Conservation (phyloP, 805 yeast genomes). For the Starmera amethionina region DNA sequence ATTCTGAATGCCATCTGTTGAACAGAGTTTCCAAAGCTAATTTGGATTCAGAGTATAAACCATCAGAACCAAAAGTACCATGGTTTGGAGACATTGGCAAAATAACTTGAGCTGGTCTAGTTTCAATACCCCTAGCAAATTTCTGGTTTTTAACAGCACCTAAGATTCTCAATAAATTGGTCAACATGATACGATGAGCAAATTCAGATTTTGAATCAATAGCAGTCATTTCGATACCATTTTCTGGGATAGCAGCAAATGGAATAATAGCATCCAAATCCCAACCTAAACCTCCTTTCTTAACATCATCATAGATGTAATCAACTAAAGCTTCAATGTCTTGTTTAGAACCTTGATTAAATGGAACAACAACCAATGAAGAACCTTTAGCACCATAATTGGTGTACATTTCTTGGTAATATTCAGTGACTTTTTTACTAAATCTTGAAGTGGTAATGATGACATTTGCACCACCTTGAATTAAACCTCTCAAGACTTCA, state of each 20-base stretch:
- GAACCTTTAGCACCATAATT: conserved; percentile 91
- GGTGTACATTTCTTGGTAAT: conserved; percentile 88
- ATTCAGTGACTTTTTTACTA: conserved; percentile 90
- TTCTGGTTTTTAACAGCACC: conserved; percentile 87
- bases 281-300: conserved; percentile 94
- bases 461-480: conserved; percentile 97
- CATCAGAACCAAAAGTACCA: conserved; percentile 98
- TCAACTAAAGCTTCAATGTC: conserved; percentile 82
- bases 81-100: conserved; percentile 98
- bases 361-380: conserved; percentile 91
- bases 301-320: conserved; percentile 74
- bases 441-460: conserved; percentile 93
- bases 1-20: conserved; percentile 98
- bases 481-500: conserved; percentile 86
- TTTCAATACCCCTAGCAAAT: conserved; percentile 63
- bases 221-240: conserved; percentile 89
- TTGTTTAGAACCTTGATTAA: conserved; percentile 94
- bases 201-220: conserved; percentile 94
- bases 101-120: conserved; percentile 97
- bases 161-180: conserved; percentile 84
- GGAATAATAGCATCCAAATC: conserved; percentile 94
- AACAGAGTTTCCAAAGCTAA: conserved; percentile 89
- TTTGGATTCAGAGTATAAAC: conserved; percentile 97
- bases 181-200: conserved; percentile 98
- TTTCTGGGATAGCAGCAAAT: conserved; percentile 98